Conservation (phyloP, 2,329 filamentous ascomycete genomes). For the Penicillium decumbens region DNA sequence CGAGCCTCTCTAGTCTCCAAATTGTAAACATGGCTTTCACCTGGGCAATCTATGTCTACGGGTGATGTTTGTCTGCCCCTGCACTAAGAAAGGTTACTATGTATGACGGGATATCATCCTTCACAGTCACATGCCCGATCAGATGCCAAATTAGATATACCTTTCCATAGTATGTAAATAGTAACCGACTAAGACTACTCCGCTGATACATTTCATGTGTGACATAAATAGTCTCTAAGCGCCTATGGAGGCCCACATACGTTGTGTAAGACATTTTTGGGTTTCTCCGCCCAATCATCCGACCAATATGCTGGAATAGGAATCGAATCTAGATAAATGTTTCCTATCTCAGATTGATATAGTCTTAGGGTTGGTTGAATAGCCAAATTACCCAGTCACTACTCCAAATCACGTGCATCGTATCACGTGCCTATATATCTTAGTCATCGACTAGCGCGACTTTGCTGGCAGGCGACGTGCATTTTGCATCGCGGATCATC, state of each 20-base stretch:
- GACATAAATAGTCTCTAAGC: slow-evolving; percentile 22
- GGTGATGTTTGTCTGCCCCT: not conserved
- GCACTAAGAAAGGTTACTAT: not conserved
- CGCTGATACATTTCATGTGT: slow-evolving; percentile 12
- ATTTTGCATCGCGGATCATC: slow-evolving; percentile 23
- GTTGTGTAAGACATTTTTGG: not conserved
- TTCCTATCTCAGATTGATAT: not conserved
- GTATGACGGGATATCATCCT: not conserved
- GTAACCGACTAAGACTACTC: not conserved
- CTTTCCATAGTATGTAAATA: not conserved
- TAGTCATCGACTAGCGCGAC: slow-evolving; percentile 22
- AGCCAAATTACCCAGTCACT: not conserved
- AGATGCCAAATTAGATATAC: not conserved
- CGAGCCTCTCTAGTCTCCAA: not conserved
- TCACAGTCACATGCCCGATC: not conserved
- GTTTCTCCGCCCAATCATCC: not conserved
- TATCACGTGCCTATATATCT: slow-evolving; percentile 5
- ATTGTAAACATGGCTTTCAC: not conserved
- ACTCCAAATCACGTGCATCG: not conserved
- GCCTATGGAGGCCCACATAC: slow-evolving; percentile 14
- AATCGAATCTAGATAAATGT: not conserved
- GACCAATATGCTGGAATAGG: not conserved
- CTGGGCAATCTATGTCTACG: not conserved
- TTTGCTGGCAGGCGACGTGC: slow-evolving; percentile 19
- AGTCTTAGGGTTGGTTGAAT: not conserved